Percentiles rank a stretch among this genome's conserved stretches.
Conservation (phyloP, 345 rosid genomes). For the Carallia brachiata region DNA sequence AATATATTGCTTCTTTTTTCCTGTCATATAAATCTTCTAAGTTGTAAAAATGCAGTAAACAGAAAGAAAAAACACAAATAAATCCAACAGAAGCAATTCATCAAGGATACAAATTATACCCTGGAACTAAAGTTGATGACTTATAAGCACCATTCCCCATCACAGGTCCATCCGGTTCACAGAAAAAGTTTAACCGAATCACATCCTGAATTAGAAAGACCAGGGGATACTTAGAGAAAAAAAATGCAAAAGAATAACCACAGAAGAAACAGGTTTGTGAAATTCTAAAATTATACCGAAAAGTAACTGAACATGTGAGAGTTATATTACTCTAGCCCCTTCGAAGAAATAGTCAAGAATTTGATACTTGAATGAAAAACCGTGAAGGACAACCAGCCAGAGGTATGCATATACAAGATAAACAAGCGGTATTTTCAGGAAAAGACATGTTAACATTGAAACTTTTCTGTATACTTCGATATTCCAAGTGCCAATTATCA, state of each 20-base stretch:
- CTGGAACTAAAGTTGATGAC: conserved; percentile 75
- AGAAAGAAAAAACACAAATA: neutral
- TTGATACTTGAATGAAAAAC: no score
- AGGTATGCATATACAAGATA: no score
- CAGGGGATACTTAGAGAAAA: neutral
- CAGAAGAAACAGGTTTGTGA: neutral
- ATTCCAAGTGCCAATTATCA: no score
- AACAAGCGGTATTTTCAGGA: no score
- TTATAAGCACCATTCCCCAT: conserved; percentile 85
- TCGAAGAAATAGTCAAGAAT: no score
- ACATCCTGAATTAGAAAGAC: conserved; percentile 48
- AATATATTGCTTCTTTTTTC: conserved; percentile 78
- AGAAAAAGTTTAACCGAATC: conserved; percentile 65
- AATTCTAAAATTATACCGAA: no score
- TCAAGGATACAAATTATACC: conserved; percentile 45
- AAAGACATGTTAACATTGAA: no score
- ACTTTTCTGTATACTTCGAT: no score
- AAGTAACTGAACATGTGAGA: no score
- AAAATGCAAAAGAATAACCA: neutral
- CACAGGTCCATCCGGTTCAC: conserved; percentile 93
- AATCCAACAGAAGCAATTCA: conserved; percentile 18
- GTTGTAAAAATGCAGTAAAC: conserved; percentile 17
- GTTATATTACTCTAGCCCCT: no score
- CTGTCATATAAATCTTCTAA: conserved; percentile 38
- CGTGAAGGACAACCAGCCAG: no score